A percentile compares a stretch with the other conserved stretches of the same genome.
Conservation (phyloP, 2,329 filamentous ascomycete genomes). For the Talaromyces sp. region DNA sequence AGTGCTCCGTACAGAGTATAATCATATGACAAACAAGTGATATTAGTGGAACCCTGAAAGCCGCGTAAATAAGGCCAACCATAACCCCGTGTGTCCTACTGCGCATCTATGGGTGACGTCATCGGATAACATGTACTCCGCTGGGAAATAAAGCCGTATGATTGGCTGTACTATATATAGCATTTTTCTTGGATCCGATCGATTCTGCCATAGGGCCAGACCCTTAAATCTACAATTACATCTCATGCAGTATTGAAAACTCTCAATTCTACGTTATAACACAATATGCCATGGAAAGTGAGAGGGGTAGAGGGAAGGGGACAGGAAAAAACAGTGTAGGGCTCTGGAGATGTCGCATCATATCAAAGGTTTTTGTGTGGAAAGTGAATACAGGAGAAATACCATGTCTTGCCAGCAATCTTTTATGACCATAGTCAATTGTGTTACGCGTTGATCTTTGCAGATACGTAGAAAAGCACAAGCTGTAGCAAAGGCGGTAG, state of each 20-base stretch:
- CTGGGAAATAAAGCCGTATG: background rate
- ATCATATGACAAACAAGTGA: background rate
- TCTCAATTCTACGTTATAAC: too few relatives aligned
- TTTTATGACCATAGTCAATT: background rate
- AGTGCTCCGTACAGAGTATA: background rate
- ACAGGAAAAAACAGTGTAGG: background rate
- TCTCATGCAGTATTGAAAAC: too few relatives aligned
- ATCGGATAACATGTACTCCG: background rate
- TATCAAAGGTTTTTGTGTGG: background rate
- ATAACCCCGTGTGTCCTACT: background rate
- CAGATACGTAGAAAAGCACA: too few relatives aligned
- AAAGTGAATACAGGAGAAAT: background rate
- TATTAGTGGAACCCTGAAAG: background rate
- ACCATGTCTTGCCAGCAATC: background rate
- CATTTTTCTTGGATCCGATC: background rate
- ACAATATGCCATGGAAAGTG: too few relatives aligned
- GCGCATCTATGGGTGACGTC: background rate
- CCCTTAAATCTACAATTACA: too few relatives aligned
- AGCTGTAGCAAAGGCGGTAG: background rate
- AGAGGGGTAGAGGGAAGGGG: too few relatives aligned
- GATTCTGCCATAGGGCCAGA: too few relatives aligned
- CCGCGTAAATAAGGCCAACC: background rate
- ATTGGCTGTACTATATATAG: background rate
- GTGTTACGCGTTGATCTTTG: background rate
- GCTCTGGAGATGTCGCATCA: background rate